Evolutionary conservation across 768 basidiomycete genomes (phyloP).

Genomic region (Tephrocybe sp.): DNA sequence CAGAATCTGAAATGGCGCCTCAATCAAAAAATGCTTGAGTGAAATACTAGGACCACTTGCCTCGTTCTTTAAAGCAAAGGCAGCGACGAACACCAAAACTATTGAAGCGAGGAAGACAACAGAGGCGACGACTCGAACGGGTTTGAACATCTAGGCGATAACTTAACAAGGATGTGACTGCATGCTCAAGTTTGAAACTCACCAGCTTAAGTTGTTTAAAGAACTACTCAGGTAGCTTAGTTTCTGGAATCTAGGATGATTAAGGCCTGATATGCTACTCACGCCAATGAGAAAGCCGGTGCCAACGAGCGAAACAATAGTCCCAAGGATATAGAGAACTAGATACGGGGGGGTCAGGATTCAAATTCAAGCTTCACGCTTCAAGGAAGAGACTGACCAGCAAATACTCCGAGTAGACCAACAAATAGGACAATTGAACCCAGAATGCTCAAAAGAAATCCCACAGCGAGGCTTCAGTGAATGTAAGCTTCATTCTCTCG

Average conservation of each 20-base stretch:
- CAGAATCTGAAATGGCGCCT: constrained; percentile 43
- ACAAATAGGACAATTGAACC: constrained; percentile 78
- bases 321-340: constrained; percentile 85
- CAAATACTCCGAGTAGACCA: constrained; percentile 66
- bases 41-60: constrained; percentile 34
- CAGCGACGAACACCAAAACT: constrained; percentile 79
- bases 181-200: not conserved
- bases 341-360: constrained; percentile 7
- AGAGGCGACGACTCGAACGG: constrained; percentile 81
- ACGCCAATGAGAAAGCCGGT: constrained; percentile 93
- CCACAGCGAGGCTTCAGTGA: constrained; percentile 56
- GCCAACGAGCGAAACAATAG: constrained; percentile 77
- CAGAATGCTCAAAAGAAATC: constrained; percentile 78
- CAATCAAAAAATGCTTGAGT: not conserved
- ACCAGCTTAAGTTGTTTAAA: constrained; percentile 79
- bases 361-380: not conserved
- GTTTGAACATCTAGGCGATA: constrained; percentile 86
- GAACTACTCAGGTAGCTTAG: constrained; percentile 47
- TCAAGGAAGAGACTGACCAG: constrained; percentile 47
- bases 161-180: not conserved
- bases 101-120: constrained; percentile 77
- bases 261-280: constrained; percentile 26
- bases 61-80: constrained; percentile 71
- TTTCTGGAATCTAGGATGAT: not conserved
- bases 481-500: not conserved